Base-by-base conservation (phyloP, 371 early-diverging fungal species). In the Lichtheimia corymbifera region DNA sequence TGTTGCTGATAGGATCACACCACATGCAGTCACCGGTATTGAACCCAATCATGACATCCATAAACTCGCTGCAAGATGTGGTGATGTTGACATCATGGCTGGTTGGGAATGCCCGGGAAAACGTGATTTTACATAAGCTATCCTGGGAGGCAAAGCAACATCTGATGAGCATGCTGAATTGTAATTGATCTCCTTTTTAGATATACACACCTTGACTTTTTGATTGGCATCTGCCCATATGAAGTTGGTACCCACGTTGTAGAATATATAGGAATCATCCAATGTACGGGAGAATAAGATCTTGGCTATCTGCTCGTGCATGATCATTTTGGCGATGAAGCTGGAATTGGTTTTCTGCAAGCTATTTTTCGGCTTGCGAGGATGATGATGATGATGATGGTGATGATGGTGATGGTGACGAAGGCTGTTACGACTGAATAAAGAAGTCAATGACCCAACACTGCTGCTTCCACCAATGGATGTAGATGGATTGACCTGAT, bases 1-100 rank as follows among this genome's bases (percentile, higher is more conserved):
- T 92, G 70, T 84, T 85, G 57, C 83, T 81, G 7, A 90, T 62
- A 0, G 90, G 83, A 55, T 90, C 93, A 56, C 84, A 92, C 93
- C 94, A 87, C 13, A 97, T 77, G 24, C 91, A 80, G 59, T 93
- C 91, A 35, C 96, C 96, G 25, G 93, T 80, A n/a, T 83, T 86
- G 58, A 96, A 93, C 4, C 94, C 93, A 71, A 91, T 85, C 49
- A 91, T 75, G 5, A 92, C 79, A 67, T 93, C 92, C 60, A 92
- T 45, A 53, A 87, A 87, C 43, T 85, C 84, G 30, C 77, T 76
- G 50, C 79, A 72, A 5, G 87, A 71, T 14, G 92, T 92, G 20
- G 86, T 66, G 43, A 78, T 67, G 70, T 95, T 96, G 44, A 94
- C 85, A 73, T 93, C 96, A 70, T 95, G 93, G 62, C 95, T 94